Evolutionary conservation across 1,284 basidiomycete species (phyloP), one percentile per base, ranked within the genome.

Genomic region (Cryptococcus deneoformans): DNA sequence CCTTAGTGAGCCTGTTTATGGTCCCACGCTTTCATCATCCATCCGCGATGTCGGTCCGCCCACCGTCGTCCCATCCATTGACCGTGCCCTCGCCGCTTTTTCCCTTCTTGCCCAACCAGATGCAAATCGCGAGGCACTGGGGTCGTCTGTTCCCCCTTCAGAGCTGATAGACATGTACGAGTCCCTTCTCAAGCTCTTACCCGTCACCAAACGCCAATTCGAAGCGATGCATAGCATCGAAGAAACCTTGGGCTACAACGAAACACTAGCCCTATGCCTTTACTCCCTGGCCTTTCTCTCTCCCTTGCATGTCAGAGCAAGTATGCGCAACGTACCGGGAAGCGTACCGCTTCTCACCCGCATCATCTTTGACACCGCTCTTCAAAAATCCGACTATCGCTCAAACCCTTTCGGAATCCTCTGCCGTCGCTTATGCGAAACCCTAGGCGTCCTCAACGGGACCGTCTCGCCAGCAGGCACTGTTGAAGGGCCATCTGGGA

Each of bases 201-300:
- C 94, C 6, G 77, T 94, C 57, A 79, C 84, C 20, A 86, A 89
- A 58, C 76, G 82, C 38, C 92, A 97, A 74, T 90, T 90, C 68
- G 82, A 78, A 58, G 79, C 80, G 50, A 79, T 87, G 62, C 58
- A 64, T 44, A 85, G 88, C 51, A 74, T 78, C 39, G 81, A 83
- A 59, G 68, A 81, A 20, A 90, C 89, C 83, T 77, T 94, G 46
- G 85, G 86, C 44, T 89, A 91, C 73, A 78, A 88, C 62, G 91
- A 95, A 79, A 87, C 89, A 59, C 79, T 84, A 46, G 82, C 88
- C 20, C 85, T 94, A 80, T 84, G 84, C 14, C 82, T 96, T 43
- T 97, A 96, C 79, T 87, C 88, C 39, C 79, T 98, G 58, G 86
- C 87, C 7, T 97, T 93, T 81, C 80, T 95, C 49, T 85, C 92